A percentile compares a stretch with the other conserved stretches of the same genome.
phyloP scores from a whole-genome alignment of 768 basidiomycete species.

The Naganishia randhawae region DNA sequence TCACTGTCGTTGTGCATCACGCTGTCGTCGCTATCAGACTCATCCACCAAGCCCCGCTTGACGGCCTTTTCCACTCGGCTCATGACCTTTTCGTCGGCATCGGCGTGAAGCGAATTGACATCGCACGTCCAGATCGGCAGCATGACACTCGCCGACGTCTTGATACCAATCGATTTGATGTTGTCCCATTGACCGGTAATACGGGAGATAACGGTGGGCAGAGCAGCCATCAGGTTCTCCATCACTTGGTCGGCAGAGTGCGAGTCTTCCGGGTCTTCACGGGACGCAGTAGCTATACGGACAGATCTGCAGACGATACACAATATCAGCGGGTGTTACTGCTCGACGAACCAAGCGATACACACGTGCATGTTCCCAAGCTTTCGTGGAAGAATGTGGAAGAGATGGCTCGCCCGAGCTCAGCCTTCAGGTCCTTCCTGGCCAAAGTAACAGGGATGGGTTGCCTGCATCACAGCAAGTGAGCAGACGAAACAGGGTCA shows the following conservation, averaged over 20 bases:
- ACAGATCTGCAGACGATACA: slow-evolving; percentile 60
- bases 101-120: slow-evolving; percentile 57
- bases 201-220: slow-evolving; percentile 67
- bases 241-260: slow-evolving; percentile 71
- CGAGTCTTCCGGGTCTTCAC: slow-evolving; percentile 45
- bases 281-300: slow-evolving; percentile 65
- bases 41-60: slow-evolving; percentile 17
- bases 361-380: slow-evolving; percentile 85
- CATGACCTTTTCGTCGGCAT: slow-evolving; percentile 38
- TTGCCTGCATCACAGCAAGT: slow-evolving; percentile 58
- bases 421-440: slow-evolving; percentile 82
- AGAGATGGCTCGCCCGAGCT: slow-evolving; percentile 85
- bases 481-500: slow-evolving; percentile 25
- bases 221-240: slow-evolving; percentile 70
- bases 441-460: slow-evolving; percentile 89
- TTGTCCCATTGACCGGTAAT: slow-evolving; percentile 86
- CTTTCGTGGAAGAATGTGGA: slow-evolving; percentile 97
- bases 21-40: slow-evolving; percentile 32
- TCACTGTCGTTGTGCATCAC: slow-evolving; percentile 25
- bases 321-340: neutral
- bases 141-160: slow-evolving; percentile 75
- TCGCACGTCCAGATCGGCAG: slow-evolving; percentile 87
- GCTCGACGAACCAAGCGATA: slow-evolving; percentile 31
- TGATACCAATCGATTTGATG: slow-evolving; percentile 80
- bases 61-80: slow-evolving; percentile 26